phyloP scores from a whole-genome alignment of 2,329 filamentous ascomycete genomes.

The Aspergillus uvarum region DNA sequence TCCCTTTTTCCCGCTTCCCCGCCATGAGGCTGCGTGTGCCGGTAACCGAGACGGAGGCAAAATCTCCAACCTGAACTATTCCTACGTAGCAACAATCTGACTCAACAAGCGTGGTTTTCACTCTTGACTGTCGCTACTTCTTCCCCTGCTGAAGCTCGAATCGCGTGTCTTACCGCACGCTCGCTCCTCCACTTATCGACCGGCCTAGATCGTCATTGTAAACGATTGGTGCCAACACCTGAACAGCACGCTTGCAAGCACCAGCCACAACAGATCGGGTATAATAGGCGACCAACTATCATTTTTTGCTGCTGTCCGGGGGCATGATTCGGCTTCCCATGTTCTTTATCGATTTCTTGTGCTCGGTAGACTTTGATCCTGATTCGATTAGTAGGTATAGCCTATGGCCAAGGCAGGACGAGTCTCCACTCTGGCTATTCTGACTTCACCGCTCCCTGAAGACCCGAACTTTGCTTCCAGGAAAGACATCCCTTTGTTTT shows the following conservation, averaged over 20 bases:
- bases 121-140: neutral
- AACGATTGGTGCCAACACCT: slow-evolving; percentile 6
- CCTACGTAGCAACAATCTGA: neutral
- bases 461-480: neutral
- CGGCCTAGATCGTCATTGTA: neutral
- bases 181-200: neutral
- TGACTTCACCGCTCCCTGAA: neutral
- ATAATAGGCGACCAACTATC: neutral
- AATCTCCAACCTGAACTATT: neutral
- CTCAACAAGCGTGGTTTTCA: neutral
- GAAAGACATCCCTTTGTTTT: neutral
- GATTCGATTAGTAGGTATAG: neutral
- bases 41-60: neutral
- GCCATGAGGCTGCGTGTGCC: slow-evolving; percentile 2
- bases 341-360: neutral
- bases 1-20: slow-evolving; percentile 12
- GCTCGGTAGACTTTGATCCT: neutral
- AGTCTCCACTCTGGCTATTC: neutral
- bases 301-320: neutral
- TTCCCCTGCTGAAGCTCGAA: neutral
- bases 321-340: neutral
- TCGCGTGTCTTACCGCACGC: neutral
- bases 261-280: neutral
- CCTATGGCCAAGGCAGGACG: neutral
- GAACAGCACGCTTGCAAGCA: neutral